Base-by-base conservation (phyloP, 192 early-diverging fungal genomes). In the Pilobolus umbonatus region DNA sequence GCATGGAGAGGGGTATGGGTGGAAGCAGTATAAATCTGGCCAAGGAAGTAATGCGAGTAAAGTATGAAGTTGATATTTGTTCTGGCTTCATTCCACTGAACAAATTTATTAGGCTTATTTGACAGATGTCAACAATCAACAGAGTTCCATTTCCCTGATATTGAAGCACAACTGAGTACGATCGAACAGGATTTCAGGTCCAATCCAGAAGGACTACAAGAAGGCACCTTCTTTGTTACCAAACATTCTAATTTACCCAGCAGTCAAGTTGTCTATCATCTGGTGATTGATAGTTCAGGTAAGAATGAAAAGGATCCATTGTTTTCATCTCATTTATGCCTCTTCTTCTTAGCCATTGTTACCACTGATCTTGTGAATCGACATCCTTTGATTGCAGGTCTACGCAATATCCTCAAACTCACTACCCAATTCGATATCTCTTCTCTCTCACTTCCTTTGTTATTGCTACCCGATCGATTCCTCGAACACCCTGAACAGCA, bases 201-300 rank as follows among this genome's bases (percentile, higher is more conserved):
- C 11, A 29, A 57, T 10, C 48, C 17, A 19, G 36, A 42, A 39
- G 25, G 39, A 24, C 17, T 86, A 21, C 62, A 75, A 53, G 81
- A 86, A 79, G 85, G 84, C 7, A 84, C 88, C 45, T 86, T 89
- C 63, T 81, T 92, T 40, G 70, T 90, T 15, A 90, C 89, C 12
- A 59, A 75, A 26, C 89, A 92, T 64, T 88, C 87, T 19, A 90
- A 92, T 58, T 38, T 92, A 24, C 85, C 87, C 7, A 62, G 82
- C 46, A 69, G 80, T 19, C 88, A 92, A 55, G 76, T 87, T 2
- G 81, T 87, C 30, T 92, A 90, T 63, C 88, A 90, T 48, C 64
- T 92, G 40, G 71, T 92, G 40, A 75, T 88, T 49, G 76, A 73
- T 26, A 75, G 74, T 22, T 69, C 76, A 42, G 67, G 85, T 83